Percentiles rank a stretch among this genome's conserved stretches.
phyloP scores from a whole-genome alignment of 805 yeast genomes.

The Nakazawaea wyomingensis region DNA sequence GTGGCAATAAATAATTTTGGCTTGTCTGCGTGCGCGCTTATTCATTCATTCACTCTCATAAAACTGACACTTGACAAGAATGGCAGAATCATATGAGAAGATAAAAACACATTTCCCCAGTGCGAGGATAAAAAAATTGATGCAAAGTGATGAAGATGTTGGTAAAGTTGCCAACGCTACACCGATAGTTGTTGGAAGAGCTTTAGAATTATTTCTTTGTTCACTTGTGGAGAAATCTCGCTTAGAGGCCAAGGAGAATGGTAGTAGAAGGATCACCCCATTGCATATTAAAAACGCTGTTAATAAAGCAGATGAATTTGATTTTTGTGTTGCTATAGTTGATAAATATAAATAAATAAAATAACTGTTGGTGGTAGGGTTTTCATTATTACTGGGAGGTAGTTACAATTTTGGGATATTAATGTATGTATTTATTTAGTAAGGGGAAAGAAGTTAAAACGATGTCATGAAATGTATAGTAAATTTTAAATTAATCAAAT shows the following conservation, averaged over 20 bases:
- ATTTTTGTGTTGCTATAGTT: slow-evolving; percentile 77
- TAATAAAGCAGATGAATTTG: slow-evolving; percentile 82
- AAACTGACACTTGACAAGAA: slow-evolving; percentile 11
- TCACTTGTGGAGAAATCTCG: slow-evolving; percentile 82
- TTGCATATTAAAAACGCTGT: slow-evolving; percentile 83
- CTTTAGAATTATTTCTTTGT: slow-evolving; percentile 87
- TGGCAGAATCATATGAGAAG: slow-evolving; percentile 31
- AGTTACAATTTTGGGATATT: no score
- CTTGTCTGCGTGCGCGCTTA: no score
- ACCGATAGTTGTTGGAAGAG: slow-evolving; percentile 95
- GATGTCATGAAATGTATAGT: no score
- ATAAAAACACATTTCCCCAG: slow-evolving; percentile 85
- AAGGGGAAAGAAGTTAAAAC: no score
- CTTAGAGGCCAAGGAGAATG: slow-evolving; percentile 66
- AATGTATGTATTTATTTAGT: no score
- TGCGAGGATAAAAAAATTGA: slow-evolving; percentile 90
- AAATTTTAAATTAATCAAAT: no score
- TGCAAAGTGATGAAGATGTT: slow-evolving; percentile 97
- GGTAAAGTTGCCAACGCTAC: slow-evolving; percentile 99
- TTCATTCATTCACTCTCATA: no score
- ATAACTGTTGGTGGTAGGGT: no score
- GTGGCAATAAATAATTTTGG: no score
- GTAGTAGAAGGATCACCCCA: slow-evolving; percentile 76
- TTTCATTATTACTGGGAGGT: no score
- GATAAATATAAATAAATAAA: slow-evolving; percentile 39